These are phyloP conservation scores for Paraphaeosphaeria sporulosa DNA, from an alignment of 2,329 filamentous ascomycete species.

Conservation along the genomic window DNA sequence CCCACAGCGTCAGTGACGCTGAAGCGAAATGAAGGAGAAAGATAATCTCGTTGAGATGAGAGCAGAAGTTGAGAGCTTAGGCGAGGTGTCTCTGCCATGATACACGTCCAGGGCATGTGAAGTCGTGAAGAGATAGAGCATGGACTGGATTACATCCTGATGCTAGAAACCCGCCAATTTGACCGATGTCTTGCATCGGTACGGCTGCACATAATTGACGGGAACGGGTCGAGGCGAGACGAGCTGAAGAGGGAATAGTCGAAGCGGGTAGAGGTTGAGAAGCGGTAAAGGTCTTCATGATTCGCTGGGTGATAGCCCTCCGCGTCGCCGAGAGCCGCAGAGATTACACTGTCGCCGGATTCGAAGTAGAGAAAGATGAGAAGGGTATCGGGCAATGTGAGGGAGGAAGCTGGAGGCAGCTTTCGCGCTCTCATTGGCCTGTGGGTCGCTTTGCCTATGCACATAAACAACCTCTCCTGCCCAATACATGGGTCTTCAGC, in stretches of 20 bases:
- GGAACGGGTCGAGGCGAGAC: slow-evolving; percentile 39
- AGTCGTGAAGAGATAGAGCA: background rate
- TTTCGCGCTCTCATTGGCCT: slow-evolving; percentile 41
- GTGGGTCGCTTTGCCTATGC: slow-evolving; percentile 39
- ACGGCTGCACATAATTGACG: slow-evolving; percentile 38
- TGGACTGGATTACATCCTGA: background rate
- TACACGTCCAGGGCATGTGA: background rate
- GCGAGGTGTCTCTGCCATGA: background rate
- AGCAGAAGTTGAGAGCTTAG: background rate
- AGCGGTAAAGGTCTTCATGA: slow-evolving; percentile 21
- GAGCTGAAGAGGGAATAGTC: slow-evolving; percentile 25
- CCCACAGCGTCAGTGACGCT: background rate
- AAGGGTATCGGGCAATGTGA: slow-evolving; percentile 28
- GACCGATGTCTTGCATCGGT: slow-evolving; percentile 24
- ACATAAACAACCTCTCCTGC: slow-evolving; percentile 37
- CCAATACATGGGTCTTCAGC: slow-evolving; percentile 39
- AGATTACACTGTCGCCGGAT: slow-evolving; percentile 27
- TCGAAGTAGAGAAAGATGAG: slow-evolving; percentile 30
- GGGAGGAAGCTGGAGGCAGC: slow-evolving; percentile 27
- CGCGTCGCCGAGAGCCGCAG: slow-evolving; percentile 25
- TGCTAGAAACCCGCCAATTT: background rate
- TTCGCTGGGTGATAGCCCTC: slow-evolving; percentile 29
- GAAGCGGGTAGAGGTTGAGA: slow-evolving; percentile 25
- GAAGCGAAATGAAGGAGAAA: slow-evolving; percentile 1
- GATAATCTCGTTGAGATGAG: background rate